Conservation (phyloP, 2,329 filamentous ascomycete genomes). For the Penicillium fuscoglaucum region DNA sequence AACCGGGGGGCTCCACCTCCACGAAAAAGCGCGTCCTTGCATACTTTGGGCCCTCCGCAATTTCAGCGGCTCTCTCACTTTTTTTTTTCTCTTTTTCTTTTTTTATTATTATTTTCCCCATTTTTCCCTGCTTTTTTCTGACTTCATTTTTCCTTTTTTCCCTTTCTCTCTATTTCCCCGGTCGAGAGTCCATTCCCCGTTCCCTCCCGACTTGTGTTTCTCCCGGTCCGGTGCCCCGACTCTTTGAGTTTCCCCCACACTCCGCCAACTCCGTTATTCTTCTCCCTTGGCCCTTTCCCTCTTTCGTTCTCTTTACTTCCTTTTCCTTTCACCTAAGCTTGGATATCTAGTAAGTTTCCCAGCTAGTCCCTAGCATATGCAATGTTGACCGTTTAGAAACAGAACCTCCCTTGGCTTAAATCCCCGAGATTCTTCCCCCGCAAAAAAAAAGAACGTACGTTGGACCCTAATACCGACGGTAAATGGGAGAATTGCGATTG, state of each 20-base stretch:
- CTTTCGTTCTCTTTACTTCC: slow-evolving; percentile 6
- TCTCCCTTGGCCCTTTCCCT: slow-evolving; percentile 10
- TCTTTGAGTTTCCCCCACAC: slow-evolving; percentile 38
- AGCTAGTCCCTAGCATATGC: slow-evolving; percentile 8
- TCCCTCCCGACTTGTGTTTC: slow-evolving; percentile 24
- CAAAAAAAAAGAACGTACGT: background rate
- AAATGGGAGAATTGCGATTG: slow-evolving; percentile 16
- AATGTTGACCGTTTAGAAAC: slow-evolving; percentile 11
- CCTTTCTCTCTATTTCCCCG: slow-evolving; percentile 11
- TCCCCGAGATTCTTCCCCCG: background rate
- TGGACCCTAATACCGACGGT: background rate
- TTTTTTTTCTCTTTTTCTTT: slow-evolving; percentile 14
- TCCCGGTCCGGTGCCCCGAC: slow-evolving; percentile 36
- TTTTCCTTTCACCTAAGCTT: background rate
- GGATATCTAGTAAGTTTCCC: background rate
- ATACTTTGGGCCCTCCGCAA: slow-evolving; percentile 28
- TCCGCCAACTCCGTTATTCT: slow-evolving; percentile 32
- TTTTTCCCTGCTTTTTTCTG: background rate
- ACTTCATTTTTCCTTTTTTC: slow-evolving; percentile 12
- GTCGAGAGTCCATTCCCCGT: slow-evolving; percentile 17
- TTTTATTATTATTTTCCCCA: slow-evolving; percentile 10
- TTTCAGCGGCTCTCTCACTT: slow-evolving; percentile 23
- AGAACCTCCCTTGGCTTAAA: background rate
- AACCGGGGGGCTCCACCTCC: slow-evolving; percentile 25
- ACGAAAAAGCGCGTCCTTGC: slow-evolving; percentile 27